phyloP scores from a whole-genome alignment of 2,329 filamentous ascomycete species.

The Stachybotrys echinatus region DNA sequence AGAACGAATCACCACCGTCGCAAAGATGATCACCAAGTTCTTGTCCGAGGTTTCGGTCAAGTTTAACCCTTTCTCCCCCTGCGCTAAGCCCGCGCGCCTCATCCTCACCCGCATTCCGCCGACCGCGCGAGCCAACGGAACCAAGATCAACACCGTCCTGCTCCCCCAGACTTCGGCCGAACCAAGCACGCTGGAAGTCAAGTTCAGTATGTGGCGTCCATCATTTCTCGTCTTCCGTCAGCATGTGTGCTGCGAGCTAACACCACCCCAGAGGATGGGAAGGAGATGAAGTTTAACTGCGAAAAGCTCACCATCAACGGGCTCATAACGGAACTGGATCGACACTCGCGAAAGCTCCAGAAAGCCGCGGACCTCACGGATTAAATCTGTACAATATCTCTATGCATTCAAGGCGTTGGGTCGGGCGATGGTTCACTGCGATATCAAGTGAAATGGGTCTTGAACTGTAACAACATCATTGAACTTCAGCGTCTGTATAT shows the following conservation, averaged over 20 bases:
- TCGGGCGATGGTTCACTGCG: slow-evolving; percentile 13
- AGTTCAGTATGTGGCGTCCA: slow-evolving; percentile 67
- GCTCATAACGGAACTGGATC: slow-evolving; percentile 81
- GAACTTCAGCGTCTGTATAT: not conserved
- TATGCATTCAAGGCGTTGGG: slow-evolving; percentile 27
- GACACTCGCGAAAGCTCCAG: slow-evolving; percentile 77
- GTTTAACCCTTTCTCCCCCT: slow-evolving; percentile 86
- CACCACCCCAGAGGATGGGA: slow-evolving; percentile 73
- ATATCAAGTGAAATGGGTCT: not conserved
- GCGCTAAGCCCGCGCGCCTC: slow-evolving; percentile 76
- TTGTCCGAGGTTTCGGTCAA: slow-evolving; percentile 77
- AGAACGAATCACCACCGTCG: slow-evolving; percentile 2
- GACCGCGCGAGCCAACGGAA: slow-evolving; percentile 64
- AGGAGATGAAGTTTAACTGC: slow-evolving; percentile 77
- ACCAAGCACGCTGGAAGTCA: slow-evolving; percentile 65
- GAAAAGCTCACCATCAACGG: slow-evolving; percentile 80
- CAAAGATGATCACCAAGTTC: slow-evolving; percentile 76
- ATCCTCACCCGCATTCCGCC: slow-evolving; percentile 84
- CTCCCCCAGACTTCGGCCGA: slow-evolving; percentile 66
- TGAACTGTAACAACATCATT: slow-evolving; percentile 10
- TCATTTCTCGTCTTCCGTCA: too few species aligned
- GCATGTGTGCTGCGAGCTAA: too few species aligned
- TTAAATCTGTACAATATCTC: slow-evolving; percentile 17
- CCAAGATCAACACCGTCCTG: slow-evolving; percentile 74
- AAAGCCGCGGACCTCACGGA: slow-evolving; percentile 74